A percentile compares a stretch with the other conserved stretches of the same genome.
phyloP scores from a whole-genome alignment of 2,329 filamentous ascomycete genomes.

The Pseudogymnoascus sp. region DNA sequence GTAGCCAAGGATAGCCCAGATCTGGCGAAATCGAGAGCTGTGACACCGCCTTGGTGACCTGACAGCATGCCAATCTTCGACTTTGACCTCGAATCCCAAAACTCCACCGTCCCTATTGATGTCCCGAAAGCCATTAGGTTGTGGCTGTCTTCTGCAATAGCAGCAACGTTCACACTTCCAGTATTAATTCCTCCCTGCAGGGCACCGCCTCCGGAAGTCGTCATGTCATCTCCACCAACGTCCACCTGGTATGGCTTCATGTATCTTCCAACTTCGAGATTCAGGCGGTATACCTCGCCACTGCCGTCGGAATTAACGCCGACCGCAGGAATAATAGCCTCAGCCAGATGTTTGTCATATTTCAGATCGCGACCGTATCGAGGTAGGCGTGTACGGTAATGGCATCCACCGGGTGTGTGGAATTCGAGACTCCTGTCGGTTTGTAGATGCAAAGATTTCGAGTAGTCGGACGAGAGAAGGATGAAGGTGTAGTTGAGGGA shows the following conservation, averaged over 20 bases:
- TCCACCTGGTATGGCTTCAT: slow-evolving; percentile 92
- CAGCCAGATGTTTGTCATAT: slow-evolving; percentile 75
- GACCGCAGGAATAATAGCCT: slow-evolving; percentile 80
- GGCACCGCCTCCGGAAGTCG: slow-evolving; percentile 58
- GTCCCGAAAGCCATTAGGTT: slow-evolving; percentile 91
- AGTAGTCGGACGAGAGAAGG: slow-evolving; percentile 82
- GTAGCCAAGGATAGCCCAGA: slow-evolving; percentile 80
- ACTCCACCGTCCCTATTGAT: slow-evolving; percentile 88
- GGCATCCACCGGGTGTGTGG: slow-evolving; percentile 79
- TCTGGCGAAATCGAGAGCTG: slow-evolving; percentile 76
- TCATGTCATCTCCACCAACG: slow-evolving; percentile 74
- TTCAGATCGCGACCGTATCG: slow-evolving; percentile 85
- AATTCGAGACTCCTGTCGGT: slow-evolving; percentile 87
- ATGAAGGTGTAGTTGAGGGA: slow-evolving; percentile 87
- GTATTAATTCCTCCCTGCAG: slow-evolving; percentile 81
- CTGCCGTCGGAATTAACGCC: slow-evolving; percentile 78
- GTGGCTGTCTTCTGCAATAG: slow-evolving; percentile 82
- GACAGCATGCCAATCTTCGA: slow-evolving; percentile 72
- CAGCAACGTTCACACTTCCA: slow-evolving; percentile 78
- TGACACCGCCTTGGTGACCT: slow-evolving; percentile 65
- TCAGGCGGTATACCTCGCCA: slow-evolving; percentile 88
- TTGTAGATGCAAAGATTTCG: slow-evolving; percentile 90
- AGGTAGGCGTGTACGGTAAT: slow-evolving; percentile 83
- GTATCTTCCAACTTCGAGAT: slow-evolving; percentile 84
- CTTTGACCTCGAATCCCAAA: slow-evolving; percentile 87